Evolutionary conservation across 2,329 filamentous ascomycete genomes (phyloP).

Genomic region (Epicoccum sorghinum): DNA sequence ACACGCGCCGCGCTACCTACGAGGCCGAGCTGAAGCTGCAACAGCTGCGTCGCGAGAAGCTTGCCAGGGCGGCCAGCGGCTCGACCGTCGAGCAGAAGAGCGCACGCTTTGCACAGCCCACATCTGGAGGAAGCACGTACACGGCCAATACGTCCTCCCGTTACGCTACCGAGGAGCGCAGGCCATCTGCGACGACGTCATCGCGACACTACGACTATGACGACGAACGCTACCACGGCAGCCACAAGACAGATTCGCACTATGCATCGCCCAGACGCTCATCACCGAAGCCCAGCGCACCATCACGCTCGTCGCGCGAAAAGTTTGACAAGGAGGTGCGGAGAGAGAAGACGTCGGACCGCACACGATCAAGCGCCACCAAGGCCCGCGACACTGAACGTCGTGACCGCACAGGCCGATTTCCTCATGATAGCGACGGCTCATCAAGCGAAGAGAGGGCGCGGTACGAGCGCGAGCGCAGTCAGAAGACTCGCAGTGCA

Average conservation of each 20-base stretch:
- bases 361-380: slow-evolving; percentile 49
- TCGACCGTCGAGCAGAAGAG: slow-evolving; percentile 37
- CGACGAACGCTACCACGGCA: slow-evolving; percentile 48
- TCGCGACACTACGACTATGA: slow-evolving; percentile 25
- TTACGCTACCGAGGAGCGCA: slow-evolving; percentile 44
- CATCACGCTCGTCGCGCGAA: slow-evolving; percentile 32
- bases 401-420: slow-evolving; percentile 49
- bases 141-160: slow-evolving; percentile 28
- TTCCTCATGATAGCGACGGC: slow-evolving; percentile 42
- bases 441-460: slow-evolving; percentile 41
- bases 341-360: slow-evolving; percentile 39
- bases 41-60: slow-evolving; percentile 65
- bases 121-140: slow-evolving; percentile 30
- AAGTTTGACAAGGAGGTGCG: slow-evolving; percentile 35
- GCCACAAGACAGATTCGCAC: slow-evolving; percentile 45
- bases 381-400: slow-evolving; percentile 40
- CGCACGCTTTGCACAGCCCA: slow-evolving; percentile 34
- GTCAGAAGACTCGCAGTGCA: slow-evolving; percentile 35
- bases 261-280: slow-evolving; percentile 26
- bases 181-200: slow-evolving; percentile 19
- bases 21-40: slow-evolving; percentile 75
- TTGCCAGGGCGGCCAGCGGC: slow-evolving; percentile 47
- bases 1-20: slow-evolving; percentile 73
- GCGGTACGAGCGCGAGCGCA: slow-evolving; percentile 41
- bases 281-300: slow-evolving; percentile 32